Percentiles rank a stretch among this genome's conserved stretches.
Evolutionary conservation across 2,329 filamentous ascomycete species (phyloP).

Genomic region (Pseudocercospora crystallina): DNA sequence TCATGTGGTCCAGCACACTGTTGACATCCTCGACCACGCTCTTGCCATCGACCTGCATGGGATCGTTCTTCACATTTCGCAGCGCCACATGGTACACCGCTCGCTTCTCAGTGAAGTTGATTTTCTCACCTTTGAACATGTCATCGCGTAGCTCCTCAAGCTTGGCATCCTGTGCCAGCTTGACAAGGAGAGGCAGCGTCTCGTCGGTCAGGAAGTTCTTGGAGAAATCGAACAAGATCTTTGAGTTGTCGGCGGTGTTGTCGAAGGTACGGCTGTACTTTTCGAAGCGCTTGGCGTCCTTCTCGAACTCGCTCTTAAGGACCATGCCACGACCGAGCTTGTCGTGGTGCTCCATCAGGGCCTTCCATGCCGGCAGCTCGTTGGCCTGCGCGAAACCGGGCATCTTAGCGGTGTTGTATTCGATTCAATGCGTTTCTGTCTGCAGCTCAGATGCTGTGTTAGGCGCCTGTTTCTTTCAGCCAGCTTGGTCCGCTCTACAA

Average conservation of each 20-base stretch:
- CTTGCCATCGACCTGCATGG: slow-evolving; percentile 79
- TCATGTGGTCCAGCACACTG: slow-evolving; percentile 91
- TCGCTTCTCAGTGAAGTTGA: slow-evolving; percentile 97
- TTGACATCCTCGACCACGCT: slow-evolving; percentile 95
- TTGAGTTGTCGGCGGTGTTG: slow-evolving; percentile 73
- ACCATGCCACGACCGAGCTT: slow-evolving; percentile 84
- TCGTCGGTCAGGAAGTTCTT: slow-evolving; percentile 98
- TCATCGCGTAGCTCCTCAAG: slow-evolving; percentile 91
- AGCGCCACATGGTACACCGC: slow-evolving; percentile 95
- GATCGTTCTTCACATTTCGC: slow-evolving; percentile 82
- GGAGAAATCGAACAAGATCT: slow-evolving; percentile 97
- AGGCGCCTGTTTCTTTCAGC: neutral
- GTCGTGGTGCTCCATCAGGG: slow-evolving; percentile 88
- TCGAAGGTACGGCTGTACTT: slow-evolving; percentile 86
- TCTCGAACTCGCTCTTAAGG: slow-evolving; percentile 87
- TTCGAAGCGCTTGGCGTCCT: slow-evolving; percentile 82
- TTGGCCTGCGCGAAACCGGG: slow-evolving; percentile 76
- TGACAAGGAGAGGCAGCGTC: slow-evolving; percentile 79
- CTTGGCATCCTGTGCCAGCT: slow-evolving; percentile 87
- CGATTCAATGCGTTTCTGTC: too few relatives aligned
- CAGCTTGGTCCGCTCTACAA: neutral
- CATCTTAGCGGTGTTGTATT: slow-evolving; percentile 39
- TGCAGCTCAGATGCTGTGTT: neutral
- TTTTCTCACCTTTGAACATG: slow-evolving; percentile 97
- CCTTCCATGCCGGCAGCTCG: slow-evolving; percentile 78